Base-by-base conservation (phyloP, 148 eudicot genomes). In the Vaccinium macrocarpon region DNA sequence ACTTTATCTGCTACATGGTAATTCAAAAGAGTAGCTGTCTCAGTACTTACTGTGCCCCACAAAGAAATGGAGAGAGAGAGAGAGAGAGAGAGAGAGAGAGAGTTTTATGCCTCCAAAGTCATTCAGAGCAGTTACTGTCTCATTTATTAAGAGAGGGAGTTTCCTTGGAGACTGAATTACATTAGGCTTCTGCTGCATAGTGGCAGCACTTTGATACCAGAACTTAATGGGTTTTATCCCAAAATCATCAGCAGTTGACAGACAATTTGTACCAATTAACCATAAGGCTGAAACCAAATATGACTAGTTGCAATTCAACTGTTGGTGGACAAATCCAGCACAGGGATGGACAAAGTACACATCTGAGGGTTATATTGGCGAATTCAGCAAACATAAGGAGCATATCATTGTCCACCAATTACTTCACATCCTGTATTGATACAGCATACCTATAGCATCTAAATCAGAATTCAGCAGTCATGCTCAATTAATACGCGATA, bases 321-420 rank as follows among this genome's bases (percentile, higher is more conserved):
- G 38, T 59, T 10, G 1, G 82, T 19, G 5, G 70, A 80, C 16
- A 19, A 57, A 57, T 80, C 70, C 66, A 38, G 49, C 25, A 25
- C 19, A 16, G 27, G 68, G 10, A 29, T 55, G 66, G 29, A 38
- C 71, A 13, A 80, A 80, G 27, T 57, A 49, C 82, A 80, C 51
- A n/a, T 4, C 35, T 21, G 53, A 59, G 73, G 29, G 25, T 46
- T 42, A 8, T 23, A 46, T 62, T 6, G 56, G 6, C 6, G 50
- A 79, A 50, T 79, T 53, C 23, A 11, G 49, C 49, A 56, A 79
- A 79, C 23, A 79, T 10, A 18, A 79, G 13, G n/a, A 81, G 38
- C 56, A 46, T 42, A 57, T 68, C 42, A 66, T 50, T 27, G 76
- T 81, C 23, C 48, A 35, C 18, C 53, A 49, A 68, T 49, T 25